phyloP scores from a whole-genome alignment of 768 basidiomycete species.

The Rhodotorula toruloides region DNA sequence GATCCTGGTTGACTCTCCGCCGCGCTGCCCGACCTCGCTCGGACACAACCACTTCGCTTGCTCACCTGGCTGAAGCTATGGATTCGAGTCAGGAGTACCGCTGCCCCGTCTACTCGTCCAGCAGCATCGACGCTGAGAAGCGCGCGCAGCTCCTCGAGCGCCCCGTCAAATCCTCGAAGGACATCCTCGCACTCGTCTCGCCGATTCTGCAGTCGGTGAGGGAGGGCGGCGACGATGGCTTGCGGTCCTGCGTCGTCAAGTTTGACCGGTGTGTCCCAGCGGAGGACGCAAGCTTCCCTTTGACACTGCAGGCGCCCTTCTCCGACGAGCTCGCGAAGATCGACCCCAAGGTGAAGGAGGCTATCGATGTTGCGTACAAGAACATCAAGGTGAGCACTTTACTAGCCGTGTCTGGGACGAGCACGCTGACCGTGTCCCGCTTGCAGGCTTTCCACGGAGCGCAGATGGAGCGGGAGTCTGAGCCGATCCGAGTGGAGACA shows the following conservation, averaged over 20 bases:
- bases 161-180: conserved; percentile 75
- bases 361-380: conserved; percentile 82
- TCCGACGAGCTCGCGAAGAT: conserved; percentile 56
- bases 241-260: conserved; percentile 82
- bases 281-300: conserved; percentile 54
- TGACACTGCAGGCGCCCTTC: conserved; percentile 67
- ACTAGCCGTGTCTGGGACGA: not conserved
- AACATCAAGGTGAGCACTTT: conserved; percentile 60
- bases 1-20: too few relatives aligned
- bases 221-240: conserved; percentile 72
- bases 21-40: not conserved
- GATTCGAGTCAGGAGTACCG: conserved; percentile 13
- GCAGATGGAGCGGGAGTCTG: conserved; percentile 62
- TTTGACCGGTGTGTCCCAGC: conserved; percentile 76
- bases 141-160: conserved; percentile 48
- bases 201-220: conserved; percentile 90
- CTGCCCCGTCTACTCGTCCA: conserved; percentile 23
- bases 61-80: not conserved
- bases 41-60: too few relatives aligned
- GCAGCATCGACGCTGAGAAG: conserved; percentile 5
- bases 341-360: conserved; percentile 61
- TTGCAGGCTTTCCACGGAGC: conserved; percentile 73
- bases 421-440: not conserved
- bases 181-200: conserved; percentile 87
- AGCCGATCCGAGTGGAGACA: conserved; percentile 72